These are phyloP conservation scores for Rhodotorula toruloides DNA, from an alignment of 768 basidiomycete genomes.

Conservation along the genomic window DNA sequence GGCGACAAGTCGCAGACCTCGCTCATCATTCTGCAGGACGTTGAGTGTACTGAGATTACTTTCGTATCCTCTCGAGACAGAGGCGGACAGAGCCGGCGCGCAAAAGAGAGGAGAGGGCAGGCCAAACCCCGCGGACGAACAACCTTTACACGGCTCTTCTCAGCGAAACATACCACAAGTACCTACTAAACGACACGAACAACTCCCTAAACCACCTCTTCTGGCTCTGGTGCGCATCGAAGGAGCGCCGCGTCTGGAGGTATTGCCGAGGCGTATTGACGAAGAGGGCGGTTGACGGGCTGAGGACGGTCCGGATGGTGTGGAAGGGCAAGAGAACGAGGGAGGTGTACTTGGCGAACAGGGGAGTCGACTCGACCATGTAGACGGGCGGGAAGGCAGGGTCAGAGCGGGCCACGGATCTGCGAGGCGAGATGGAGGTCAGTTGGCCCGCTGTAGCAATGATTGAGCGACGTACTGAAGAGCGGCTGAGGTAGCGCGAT, in stretches of 20 bases:
- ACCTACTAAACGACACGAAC: constrained; percentile 45
- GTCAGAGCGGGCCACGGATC: neutral
- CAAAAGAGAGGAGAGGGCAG: neutral
- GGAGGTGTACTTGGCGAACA: constrained; percentile 39
- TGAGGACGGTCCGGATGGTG: constrained; percentile 1
- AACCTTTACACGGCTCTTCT: neutral
- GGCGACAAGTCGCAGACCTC: too few relatives aligned
- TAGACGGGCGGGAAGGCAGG: constrained; percentile 16
- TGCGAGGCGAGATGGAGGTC: too few relatives aligned
- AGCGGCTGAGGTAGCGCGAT: constrained; percentile 42
- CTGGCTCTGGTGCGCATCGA: constrained; percentile 47
- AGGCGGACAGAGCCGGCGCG: too few relatives aligned
- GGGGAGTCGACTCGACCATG: constrained; percentile 23
- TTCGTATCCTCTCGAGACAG: too few relatives aligned
- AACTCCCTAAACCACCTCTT: constrained; percentile 48
- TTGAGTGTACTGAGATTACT: too few relatives aligned
- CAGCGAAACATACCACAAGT: constrained; percentile 48
- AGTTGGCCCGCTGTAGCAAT: too few relatives aligned
- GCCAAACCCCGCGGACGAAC: too few relatives aligned
- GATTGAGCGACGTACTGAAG: constrained; percentile 23
- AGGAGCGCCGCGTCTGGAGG: constrained; percentile 41
- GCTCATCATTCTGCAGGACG: too few relatives aligned
- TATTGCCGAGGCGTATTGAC: constrained; percentile 41
- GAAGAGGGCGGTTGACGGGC: constrained; percentile 6
- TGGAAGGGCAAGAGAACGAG: constrained; percentile 25